These are phyloP conservation scores for Beverwykella pulmonaria DNA, from an alignment of 495 filamentous ascomycete species.

Conservation along the genomic window DNA sequence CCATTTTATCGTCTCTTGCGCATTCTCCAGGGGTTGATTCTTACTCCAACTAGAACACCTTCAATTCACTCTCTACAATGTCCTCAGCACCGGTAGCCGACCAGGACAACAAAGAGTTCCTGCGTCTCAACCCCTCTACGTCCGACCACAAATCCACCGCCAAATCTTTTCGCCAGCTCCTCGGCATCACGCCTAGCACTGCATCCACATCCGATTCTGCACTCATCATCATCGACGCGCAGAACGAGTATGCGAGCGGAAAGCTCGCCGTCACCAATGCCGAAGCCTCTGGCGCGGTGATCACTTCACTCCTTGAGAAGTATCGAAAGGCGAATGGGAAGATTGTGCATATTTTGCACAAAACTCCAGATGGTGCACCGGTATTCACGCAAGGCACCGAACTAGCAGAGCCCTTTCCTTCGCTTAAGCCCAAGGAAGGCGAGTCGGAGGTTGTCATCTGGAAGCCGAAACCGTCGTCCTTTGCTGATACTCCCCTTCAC, in stretches of 20 bases:
- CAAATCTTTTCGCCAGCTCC: conserved; percentile 54
- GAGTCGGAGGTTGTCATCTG: conserved; percentile 33
- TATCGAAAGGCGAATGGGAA: conserved; percentile 55
- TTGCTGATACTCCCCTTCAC: conserved; percentile 53
- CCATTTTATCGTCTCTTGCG: too few species aligned
- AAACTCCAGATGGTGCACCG: conserved; percentile 59
- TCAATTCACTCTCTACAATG: not conserved
- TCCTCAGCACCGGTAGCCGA: not conserved
- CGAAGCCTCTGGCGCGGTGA: conserved; percentile 50
- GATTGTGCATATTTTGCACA: conserved; percentile 61
- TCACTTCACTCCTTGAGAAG: conserved; percentile 52
- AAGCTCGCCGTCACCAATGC: conserved; percentile 55
- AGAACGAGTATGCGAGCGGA: conserved; percentile 63
- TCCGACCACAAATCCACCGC: not conserved
- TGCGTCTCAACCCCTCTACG: not conserved
- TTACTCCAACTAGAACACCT: too few species aligned
- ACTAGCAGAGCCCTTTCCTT: conserved; percentile 57
- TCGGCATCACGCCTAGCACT: conserved; percentile 54
- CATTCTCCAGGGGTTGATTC: too few species aligned
- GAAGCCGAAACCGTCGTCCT: conserved; percentile 54
- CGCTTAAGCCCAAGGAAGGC: conserved; percentile 50
- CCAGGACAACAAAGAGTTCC: not conserved
- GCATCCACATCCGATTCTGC: conserved; percentile 56
- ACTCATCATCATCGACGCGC: conserved; percentile 67
- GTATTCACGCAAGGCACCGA: conserved; percentile 61